Percentiles rank a stretch among this genome's conserved stretches.
Conservation (phyloP, 352 stramenopile species). For the Phytophthora capsici region DNA sequence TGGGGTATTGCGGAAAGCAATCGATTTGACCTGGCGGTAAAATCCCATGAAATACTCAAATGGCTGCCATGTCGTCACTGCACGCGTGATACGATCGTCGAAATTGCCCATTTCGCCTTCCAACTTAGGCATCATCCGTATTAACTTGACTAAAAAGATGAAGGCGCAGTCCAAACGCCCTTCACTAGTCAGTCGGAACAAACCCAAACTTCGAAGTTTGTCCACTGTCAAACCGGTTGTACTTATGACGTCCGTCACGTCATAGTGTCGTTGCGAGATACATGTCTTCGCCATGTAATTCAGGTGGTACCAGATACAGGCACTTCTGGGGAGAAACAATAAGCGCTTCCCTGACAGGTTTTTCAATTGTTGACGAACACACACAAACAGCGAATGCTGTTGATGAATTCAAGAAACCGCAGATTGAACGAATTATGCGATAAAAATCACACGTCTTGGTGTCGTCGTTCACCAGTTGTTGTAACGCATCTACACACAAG, state of each 20-base stretch:
- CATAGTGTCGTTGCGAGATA: background rate
- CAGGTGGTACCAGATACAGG: background rate
- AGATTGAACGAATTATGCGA: background rate
- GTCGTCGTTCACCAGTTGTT: background rate
- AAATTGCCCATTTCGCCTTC: background rate
- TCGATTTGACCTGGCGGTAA: background rate
- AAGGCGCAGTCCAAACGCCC: background rate
- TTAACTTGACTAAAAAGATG: background rate
- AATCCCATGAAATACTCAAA: background rate
- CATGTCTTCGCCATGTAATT: background rate
- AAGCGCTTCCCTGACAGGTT: background rate
- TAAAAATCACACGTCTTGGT: background rate
- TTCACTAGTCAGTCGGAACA: background rate
- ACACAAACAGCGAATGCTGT: background rate
- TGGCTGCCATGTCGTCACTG: background rate
- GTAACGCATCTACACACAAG: background rate
- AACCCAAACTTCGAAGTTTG: background rate
- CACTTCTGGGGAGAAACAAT: background rate
- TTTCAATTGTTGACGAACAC: background rate
- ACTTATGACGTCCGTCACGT: background rate
- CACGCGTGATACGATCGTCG: background rate
- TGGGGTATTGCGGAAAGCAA: background rate
- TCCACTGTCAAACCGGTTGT: background rate
- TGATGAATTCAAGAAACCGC: background rate
- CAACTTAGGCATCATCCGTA: background rate